Percentiles rank a stretch among this genome's conserved stretches.
These are phyloP conservation scores for Athelia sp. DNA, from an alignment of 1,284 basidiomycete species.

Conservation along the genomic window DNA sequence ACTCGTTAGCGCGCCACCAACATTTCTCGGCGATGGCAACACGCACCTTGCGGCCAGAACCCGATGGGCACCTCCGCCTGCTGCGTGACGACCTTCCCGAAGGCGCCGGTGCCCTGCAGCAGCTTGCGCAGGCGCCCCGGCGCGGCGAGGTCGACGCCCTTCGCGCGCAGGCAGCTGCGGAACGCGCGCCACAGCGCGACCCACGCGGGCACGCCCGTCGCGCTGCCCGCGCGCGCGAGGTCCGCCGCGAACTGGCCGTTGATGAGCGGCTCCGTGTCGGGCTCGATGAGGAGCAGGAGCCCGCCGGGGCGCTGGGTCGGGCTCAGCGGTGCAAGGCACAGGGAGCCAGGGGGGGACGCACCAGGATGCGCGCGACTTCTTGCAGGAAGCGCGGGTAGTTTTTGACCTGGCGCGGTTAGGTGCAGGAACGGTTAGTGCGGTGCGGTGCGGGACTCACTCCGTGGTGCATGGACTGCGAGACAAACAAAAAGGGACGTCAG, in stretches of 20 bases:
- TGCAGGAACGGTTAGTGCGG: slow-evolving; percentile 1
- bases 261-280: slow-evolving; percentile 44
- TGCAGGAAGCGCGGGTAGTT: slow-evolving; percentile 54
- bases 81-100: slow-evolving; percentile 44
- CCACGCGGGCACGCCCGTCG: slow-evolving; percentile 50
- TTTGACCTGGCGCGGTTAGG: slow-evolving; percentile 38
- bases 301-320: slow-evolving; percentile 48
- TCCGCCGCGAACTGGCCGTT: slow-evolving; percentile 35
- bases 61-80: slow-evolving; percentile 55
- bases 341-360: no score
- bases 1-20: slow-evolving; percentile 6
- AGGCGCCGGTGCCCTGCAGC: slow-evolving; percentile 37
- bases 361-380: slow-evolving; percentile 55
- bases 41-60: slow-evolving; percentile 51
- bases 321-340: no score
- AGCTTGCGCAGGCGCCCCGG: slow-evolving; percentile 45
- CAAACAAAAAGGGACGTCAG: slow-evolving; percentile 5
- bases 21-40: no score
- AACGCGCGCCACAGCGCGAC: slow-evolving; percentile 56
- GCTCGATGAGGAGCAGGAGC: slow-evolving; percentile 60
- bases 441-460: background rate
- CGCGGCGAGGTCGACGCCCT: slow-evolving; percentile 51
- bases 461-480: background rate
- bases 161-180: slow-evolving; percentile 41
- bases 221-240: slow-evolving; percentile 17